Conservation (phyloP, 2,329 filamentous ascomycete genomes). For the Aspergillus niger region DNA sequence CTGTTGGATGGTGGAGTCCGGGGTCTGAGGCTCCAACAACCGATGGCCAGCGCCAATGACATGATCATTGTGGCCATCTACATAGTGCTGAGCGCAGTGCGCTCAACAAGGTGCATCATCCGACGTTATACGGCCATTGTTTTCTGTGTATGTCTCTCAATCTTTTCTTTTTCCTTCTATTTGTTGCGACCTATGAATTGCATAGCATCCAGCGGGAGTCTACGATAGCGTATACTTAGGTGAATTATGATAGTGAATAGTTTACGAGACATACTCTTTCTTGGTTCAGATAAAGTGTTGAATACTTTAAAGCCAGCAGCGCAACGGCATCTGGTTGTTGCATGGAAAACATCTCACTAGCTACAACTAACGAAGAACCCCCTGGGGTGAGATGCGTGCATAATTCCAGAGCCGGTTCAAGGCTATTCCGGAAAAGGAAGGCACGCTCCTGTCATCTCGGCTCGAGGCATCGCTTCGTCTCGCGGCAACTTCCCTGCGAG, state of each 20-base stretch:
- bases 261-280: not conserved
- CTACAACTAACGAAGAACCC: no score
- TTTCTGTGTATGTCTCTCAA: no score
- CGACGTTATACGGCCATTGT: not conserved
- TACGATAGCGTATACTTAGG: not conserved
- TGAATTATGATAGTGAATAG: not conserved
- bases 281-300: not conserved
- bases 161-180: not conserved
- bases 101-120: not conserved
- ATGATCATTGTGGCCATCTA: not conserved
- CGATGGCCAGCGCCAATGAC: not conserved
- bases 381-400: no score
- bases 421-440: not conserved
- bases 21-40: not conserved
- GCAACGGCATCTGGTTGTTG: no score
- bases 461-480: not conserved
- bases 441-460: not conserved
- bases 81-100: not conserved
- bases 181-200: not conserved
- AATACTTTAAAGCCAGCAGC: no score
- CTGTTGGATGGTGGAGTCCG: not conserved
- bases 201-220: conserved; percentile 9
- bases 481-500: not conserved
- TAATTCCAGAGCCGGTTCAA: no score
- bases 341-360: no score